Base-by-base conservation (phyloP, 148 eudicot species). In the Polygonum aviculare region DNA sequence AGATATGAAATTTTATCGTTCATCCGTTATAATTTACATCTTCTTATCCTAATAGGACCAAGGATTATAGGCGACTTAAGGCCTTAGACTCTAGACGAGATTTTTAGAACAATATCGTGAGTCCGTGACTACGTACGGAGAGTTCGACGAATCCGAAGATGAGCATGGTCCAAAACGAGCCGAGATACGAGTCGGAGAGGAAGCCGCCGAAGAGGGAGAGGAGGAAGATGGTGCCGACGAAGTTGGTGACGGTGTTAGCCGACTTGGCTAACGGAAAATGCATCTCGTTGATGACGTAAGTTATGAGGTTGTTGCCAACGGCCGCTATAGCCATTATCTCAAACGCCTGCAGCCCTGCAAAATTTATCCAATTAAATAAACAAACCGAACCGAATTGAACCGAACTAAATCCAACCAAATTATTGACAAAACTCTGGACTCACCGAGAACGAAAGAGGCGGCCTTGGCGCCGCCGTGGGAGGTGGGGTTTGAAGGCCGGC, bases 311-410 rank as follows among this genome's bases (percentile, higher is more conserved):
- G 89, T 93, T 96, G 73, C 98, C 99, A 57, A 93, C 98, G 71
- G 99, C 99, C 72, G 97, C 98, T 86, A 93, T 93, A 40, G 81
- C 99, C 97, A 91, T 93, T 83, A 93, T 96, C 88, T 96, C 99
- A 81, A 93, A 91, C 38, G 83, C 89, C 78, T 96, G 98, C 7
- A 96, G 74, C 73, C 97, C 99, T 96, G 86, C 45, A 79, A 26
- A 47, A 36, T 38, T 38, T 16, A 62, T 45, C 72, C 12, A 26
- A 26, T 26, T 26, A 26, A 26, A 26, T 26, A 26, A 26, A 26
- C 0, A 26, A 26, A 26, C 31, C 0, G 31, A 26, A 26, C 31
- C 31, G 31, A 26, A 26, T 1, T 1, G 31, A 26, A 26, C 31
- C 31, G n/a, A n/a, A n/a, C n/a, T n/a, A n/a, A n/a, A n/a, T n/a